Evolutionary conservation across 2,329 filamentous ascomycete genomes (phyloP), one percentile per base, ranked within the genome.

Genomic region (Arachnomyces sp.): DNA sequence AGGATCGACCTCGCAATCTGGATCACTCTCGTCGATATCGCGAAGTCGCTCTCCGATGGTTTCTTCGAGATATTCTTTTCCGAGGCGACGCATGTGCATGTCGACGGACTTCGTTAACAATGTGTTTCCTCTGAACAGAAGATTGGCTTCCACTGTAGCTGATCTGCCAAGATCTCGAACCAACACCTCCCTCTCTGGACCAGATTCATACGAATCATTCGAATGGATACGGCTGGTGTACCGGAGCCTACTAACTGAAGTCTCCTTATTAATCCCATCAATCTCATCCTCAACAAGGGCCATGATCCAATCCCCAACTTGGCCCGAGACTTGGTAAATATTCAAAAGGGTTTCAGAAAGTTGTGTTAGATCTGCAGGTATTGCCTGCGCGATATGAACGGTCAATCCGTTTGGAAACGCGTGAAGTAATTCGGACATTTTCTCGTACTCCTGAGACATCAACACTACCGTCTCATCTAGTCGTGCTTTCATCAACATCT

Each of bases 221-320:
- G 76, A 79, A 34, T 76, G 76, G 14, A 71, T 80, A 58, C 73
- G 83, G 71, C 70, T 81, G 34, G 70, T 76, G 55, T 79, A 79
- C 28, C 76, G 64, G 36, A 80, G 57, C 29, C 76, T 58, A 45
- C 67, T 86, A 47, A 82, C 76, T 1, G 82, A 78, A 11, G 80
- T 79, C 51, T 94, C 88, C 56, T 82, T 93, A 40, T 87, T 79
- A 13, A 92, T 81, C 0, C 90, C 90, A 55, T 96, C 92, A 42
- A 98, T 96, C 61, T 98, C 92, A 56, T 96, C 90, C 61, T 98
- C 92, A 0, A 95, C 85, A 31, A 98, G 70, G 2, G 86, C 81
- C 71, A 87, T 92, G 15, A 98, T 74, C 92, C 92, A 98, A 43
- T 95, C 87, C 32, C 76, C 75, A 2, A 85, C 84, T 29, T 78